Evolutionary conservation across 768 basidiomycete genomes (phyloP), one percentile per base, ranked within the genome.

Genomic region (Coprinellus micaceus): DNA sequence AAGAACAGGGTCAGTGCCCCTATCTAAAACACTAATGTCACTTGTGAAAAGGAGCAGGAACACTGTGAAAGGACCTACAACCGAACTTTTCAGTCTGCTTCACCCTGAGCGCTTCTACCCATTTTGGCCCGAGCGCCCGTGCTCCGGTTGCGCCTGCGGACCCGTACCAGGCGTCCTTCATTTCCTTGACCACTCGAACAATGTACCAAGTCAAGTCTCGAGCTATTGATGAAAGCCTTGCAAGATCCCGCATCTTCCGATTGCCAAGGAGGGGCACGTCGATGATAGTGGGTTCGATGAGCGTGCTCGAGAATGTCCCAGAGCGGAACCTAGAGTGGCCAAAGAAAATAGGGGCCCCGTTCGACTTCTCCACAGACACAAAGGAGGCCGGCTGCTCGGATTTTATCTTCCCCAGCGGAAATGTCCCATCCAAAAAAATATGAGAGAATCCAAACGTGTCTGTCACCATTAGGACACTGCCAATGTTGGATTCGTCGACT

Each of bases 401-500:
- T 25, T 64, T 65, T 29, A 87, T 68, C 21, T 72, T 67, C 24
- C 91, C 91, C 36, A 93, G 73, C 29, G 82, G 81, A 69, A 86
- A 93, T 59, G 79, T 82, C 15, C 91, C 91, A 64, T 93, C 90
- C 46, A 92, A 74, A 71, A 84, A 92, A 59, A 71, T 80, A 66
- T 85, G 80, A 37, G 91, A 66, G 54, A 68, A 68, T 4, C 91
- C 89, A 19, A 67, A 58, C 52, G 77, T 73, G 63, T 90, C 88
- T 15, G 84, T 67, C 41, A 84, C 77, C 28, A 79, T 74, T 19
- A 93, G 72, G 53, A 93, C 71, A 62, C 88, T 90, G 63, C 86
- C 82, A 28, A 78, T 64, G 62, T 83, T 83, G 58, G 81, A 78
- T 22, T 71, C 77, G 58, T 83, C 82, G 9, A 66, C 66, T 60